Conservation (phyloP, 352 stramenopile species). For the Globisporangium takayamanum region DNA sequence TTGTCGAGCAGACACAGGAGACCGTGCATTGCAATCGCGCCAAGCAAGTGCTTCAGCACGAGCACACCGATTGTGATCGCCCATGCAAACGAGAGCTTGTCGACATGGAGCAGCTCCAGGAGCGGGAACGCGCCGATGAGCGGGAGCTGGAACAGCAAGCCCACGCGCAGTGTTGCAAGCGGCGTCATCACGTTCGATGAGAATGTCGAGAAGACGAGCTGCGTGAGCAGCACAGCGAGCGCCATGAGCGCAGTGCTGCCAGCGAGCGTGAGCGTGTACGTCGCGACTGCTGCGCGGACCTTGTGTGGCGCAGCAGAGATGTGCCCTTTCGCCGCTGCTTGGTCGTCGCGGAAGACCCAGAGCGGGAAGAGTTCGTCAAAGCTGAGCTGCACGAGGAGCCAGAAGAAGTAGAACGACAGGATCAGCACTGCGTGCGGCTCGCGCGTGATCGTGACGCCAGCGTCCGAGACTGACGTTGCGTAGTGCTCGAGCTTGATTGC, state of each 20-base stretch:
- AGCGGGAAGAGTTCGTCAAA: slow-evolving; percentile 78
- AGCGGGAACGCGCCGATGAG: slow-evolving; percentile 62
- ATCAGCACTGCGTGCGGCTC: slow-evolving; percentile 65
- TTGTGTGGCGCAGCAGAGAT: slow-evolving; percentile 18
- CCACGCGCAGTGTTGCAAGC: slow-evolving; percentile 65
- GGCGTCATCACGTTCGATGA: slow-evolving; percentile 73
- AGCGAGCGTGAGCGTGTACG: slow-evolving; percentile 51
- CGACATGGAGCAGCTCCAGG: slow-evolving; percentile 64
- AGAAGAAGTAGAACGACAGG: slow-evolving; percentile 64
- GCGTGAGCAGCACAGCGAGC: slow-evolving; percentile 39
- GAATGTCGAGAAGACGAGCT: slow-evolving; percentile 41
- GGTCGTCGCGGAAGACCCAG: slow-evolving; percentile 73
- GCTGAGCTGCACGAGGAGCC: slow-evolving; percentile 60
- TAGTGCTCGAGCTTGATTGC: slow-evolving; percentile 11
- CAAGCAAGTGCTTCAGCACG: slow-evolving; percentile 57
- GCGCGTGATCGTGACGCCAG: slow-evolving; percentile 54
- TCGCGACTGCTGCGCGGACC: slow-evolving; percentile 33
- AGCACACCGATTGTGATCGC: slow-evolving; percentile 53
- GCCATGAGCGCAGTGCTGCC: slow-evolving; percentile 48
- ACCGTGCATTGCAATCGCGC: slow-evolving; percentile 52
- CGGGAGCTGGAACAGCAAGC: slow-evolving; percentile 71
- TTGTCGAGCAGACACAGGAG: slow-evolving; percentile 71
- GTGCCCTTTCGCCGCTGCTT: background rate
- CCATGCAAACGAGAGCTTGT: slow-evolving; percentile 53
- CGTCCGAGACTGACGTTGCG: slow-evolving; percentile 6